Conservation (phyloP, 2,329 filamentous ascomycete species). For the Thelonectria blattea region DNA sequence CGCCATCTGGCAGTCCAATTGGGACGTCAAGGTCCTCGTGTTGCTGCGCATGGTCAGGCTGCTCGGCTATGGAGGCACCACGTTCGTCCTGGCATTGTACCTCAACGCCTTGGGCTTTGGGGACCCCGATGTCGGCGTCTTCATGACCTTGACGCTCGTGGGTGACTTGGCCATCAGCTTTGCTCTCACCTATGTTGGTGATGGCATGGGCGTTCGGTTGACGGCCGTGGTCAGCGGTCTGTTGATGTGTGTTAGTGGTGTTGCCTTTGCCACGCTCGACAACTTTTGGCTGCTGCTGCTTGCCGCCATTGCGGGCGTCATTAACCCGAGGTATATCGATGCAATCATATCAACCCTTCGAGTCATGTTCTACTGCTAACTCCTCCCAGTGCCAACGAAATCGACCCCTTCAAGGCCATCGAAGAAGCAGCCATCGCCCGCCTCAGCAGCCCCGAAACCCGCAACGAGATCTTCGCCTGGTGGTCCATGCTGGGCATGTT, state of each 20-base stretch:
- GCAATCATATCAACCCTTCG: background rate
- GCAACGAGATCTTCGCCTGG: constrained; percentile 34
- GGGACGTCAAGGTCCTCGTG: constrained; percentile 30
- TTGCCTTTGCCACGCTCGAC: constrained; percentile 26
- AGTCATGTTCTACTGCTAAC: background rate
- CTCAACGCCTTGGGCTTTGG: constrained; percentile 30
- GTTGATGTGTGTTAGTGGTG: constrained; percentile 27
- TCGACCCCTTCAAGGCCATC: constrained; percentile 35
- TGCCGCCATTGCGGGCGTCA: constrained; percentile 29
- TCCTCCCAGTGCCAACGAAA: constrained; percentile 29
- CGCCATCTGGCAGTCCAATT: constrained; percentile 27
- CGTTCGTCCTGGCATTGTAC: constrained; percentile 30
- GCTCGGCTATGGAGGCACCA: constrained; percentile 32
- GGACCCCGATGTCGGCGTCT: constrained; percentile 28
- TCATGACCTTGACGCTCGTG: constrained; percentile 33
- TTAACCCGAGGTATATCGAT: constrained; percentile 26
- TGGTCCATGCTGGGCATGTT: constrained; percentile 36
- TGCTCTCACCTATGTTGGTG: constrained; percentile 29
- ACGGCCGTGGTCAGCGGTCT: constrained; percentile 25
- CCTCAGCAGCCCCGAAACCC: constrained; percentile 27
- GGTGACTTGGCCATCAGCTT: constrained; percentile 35
- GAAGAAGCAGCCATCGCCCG: constrained; percentile 32
- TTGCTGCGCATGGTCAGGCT: constrained; percentile 30
- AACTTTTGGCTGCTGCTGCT: constrained; percentile 31
- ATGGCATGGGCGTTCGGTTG: constrained; percentile 25